Evolutionary conservation across 768 basidiomycete genomes (phyloP), one percentile per base, ranked within the genome.

Genomic region (Suillus spraguei): DNA sequence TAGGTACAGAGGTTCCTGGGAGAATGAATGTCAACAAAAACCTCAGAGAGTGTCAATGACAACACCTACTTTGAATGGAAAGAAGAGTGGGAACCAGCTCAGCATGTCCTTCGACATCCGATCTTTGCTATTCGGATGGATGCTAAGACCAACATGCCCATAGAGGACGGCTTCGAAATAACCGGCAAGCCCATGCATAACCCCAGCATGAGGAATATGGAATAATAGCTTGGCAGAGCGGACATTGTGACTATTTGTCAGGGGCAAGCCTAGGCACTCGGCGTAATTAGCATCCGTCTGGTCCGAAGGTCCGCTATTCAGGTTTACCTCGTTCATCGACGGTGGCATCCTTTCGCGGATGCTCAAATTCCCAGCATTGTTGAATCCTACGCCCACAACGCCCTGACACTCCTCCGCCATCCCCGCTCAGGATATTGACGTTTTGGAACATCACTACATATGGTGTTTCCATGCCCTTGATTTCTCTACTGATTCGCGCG

Each of bases 391-490:
- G 82, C 16, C 95, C 95, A 78, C 92, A 95, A 53, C 85, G 82
- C 20, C 86, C 87, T 68, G 82, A 80, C 41, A 80, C 68, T 47
- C 85, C 83, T 35, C 84, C 84, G 52, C 90, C 85, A 56, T 91
- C 81, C 9, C 89, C 95, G 63, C 92, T 94, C 47, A 99, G 81
- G 63, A 95, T 83, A 67, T 95, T 96, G 65, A 94, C 91, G 10
- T 94, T 92, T 71, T 94, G 90, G 75, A 99, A 94, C 96, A 99
- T 97, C 65, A 99, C 97, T 20, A 99, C 97, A 69, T 99, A 99
- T 1, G 97, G 97, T 38, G 95, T 98, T 77, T 99, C 97, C 63
- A 91, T 74, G 32, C 87, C 85, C 74, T 92, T 93, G 39, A 85
- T 77, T 65, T 85, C 87, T 70, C 85, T 91, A 60, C 80, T 74